Evolutionary conservation across 331 rosid genomes (phyloP).

Genomic region (Malus hybrid): DNA sequence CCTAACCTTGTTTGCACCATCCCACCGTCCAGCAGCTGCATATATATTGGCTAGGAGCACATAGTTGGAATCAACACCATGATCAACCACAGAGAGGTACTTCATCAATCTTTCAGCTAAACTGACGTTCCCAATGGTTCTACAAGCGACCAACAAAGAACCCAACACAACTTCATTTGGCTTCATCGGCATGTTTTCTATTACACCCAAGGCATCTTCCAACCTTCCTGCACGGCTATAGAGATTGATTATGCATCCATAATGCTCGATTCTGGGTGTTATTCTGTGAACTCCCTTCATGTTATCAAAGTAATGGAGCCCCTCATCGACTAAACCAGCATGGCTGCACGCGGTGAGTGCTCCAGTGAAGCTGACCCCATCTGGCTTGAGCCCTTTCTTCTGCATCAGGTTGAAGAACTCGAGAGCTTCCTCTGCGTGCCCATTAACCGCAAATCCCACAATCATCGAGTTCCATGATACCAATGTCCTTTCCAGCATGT

Average conservation of each 20-base stretch:
- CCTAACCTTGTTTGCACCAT: slow-evolving; percentile 59
- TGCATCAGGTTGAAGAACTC: slow-evolving; percentile 49
- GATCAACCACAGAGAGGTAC: slow-evolving; percentile 40
- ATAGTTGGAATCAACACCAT: slow-evolving; percentile 56
- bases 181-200: slow-evolving; percentile 67
- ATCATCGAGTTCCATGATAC: slow-evolving; percentile 84
- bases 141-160: slow-evolving; percentile 77
- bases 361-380: slow-evolving; percentile 67
- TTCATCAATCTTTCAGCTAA: slow-evolving; percentile 67
- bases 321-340: slow-evolving; percentile 56
- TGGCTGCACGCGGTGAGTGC: slow-evolving; percentile 76
- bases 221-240: slow-evolving; percentile 75
- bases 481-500: slow-evolving; percentile 37
- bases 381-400: slow-evolving; percentile 56
- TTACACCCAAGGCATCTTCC: slow-evolving; percentile 52
- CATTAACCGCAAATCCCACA: slow-evolving; percentile 68
- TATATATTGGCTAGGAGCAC: slow-evolving; percentile 77
- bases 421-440: slow-evolving; percentile 56
- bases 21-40: slow-evolving; percentile 72
- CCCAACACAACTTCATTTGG: slow-evolving; percentile 82
- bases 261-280: slow-evolving; percentile 61
- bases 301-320: slow-evolving; percentile 43
- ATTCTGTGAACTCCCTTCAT: slow-evolving; percentile 45
- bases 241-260: slow-evolving; percentile 74
- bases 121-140: slow-evolving; percentile 47